A percentile compares a stretch with the other conserved stretches of the same genome.
Evolutionary conservation across 2,329 filamentous ascomycete genomes (phyloP).

Genomic region (Ophiocordyceps unilateralis): DNA sequence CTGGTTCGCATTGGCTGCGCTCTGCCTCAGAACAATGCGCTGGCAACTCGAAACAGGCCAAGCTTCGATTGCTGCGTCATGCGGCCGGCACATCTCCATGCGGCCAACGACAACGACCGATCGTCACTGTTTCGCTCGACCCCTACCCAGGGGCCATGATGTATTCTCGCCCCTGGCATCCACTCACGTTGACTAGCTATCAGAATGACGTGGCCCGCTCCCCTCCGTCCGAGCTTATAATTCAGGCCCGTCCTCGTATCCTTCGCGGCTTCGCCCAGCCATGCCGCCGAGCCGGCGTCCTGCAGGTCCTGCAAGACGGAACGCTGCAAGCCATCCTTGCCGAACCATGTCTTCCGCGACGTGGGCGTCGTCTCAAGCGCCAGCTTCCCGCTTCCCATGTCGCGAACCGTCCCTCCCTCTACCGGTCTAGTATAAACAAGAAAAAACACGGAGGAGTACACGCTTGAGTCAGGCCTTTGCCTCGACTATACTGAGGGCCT

Average conservation of each 20-base stretch:
- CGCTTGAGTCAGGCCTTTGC: slow-evolving; percentile 4
- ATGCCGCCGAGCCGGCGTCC: too few species aligned
- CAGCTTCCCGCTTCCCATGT: too few species aligned
- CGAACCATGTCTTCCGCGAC: too few species aligned
- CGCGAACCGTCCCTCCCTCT: too few species aligned
- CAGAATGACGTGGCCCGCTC: neutral
- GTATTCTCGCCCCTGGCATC: neutral
- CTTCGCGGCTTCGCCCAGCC: too few species aligned
- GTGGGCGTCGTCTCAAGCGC: too few species aligned
- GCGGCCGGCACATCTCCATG: neutral
- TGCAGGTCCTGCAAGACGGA: neutral
- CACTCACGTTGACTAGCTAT: neutral
- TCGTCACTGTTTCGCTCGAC: neutral
- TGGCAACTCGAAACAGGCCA: slow-evolving; percentile 1
- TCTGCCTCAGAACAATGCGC: neutral
- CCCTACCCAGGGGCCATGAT: neutral
- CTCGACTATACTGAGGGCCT: slow-evolving; percentile 16
- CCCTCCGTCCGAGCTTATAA: neutral
- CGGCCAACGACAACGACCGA: too few species aligned
- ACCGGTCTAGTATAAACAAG: too few species aligned
- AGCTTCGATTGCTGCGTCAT: slow-evolving; percentile 1
- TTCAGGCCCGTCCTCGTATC: neutral
- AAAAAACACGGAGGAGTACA: neutral
- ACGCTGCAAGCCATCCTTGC: neutral
- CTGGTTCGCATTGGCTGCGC: slow-evolving; percentile 1